Conservation (phyloP, 2,329 filamentous ascomycete genomes). For the Lachnellula subtilissima region DNA sequence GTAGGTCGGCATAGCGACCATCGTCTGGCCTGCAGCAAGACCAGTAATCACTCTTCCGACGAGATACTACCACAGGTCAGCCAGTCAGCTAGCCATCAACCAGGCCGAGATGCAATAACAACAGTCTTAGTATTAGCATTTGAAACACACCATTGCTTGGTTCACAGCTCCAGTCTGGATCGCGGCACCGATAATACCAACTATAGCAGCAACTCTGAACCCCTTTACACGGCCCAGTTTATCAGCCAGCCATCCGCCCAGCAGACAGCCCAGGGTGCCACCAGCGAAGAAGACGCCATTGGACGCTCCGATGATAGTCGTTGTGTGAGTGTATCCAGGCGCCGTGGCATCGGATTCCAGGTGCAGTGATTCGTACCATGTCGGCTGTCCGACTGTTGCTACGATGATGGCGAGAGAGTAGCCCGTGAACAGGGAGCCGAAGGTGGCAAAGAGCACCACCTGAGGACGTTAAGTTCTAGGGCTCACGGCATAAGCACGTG, state of each 20-base stretch:
- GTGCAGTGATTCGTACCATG: constrained; percentile 9
- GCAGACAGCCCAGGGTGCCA: constrained; percentile 21
- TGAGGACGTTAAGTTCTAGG: background rate
- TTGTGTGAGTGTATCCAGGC: constrained; percentile 11
- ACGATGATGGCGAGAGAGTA: constrained; percentile 12
- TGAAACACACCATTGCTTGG: constrained; percentile 9
- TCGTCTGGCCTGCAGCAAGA: constrained; percentile 37
- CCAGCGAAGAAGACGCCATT: constrained; percentile 35
- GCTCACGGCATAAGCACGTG: background rate
- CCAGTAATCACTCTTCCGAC: constrained; percentile 43
- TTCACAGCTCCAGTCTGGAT: constrained; percentile 34
- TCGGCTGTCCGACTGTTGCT: constrained; percentile 10
- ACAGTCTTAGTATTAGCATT: too few relatives aligned
- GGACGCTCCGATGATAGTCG: constrained; percentile 10
- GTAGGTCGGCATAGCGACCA: constrained; percentile 13
- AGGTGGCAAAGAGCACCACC: constrained; percentile 12
- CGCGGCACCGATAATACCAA: constrained; percentile 39
- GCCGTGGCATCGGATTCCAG: constrained; percentile 2
- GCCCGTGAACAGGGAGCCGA: constrained; percentile 12
- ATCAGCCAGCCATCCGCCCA: constrained; percentile 20
- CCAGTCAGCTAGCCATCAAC: too few relatives aligned
- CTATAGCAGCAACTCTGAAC: constrained; percentile 39
- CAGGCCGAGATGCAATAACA: too few relatives aligned
- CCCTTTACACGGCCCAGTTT: constrained; percentile 32
- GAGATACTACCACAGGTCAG: constrained; percentile 20